Conservation (phyloP, 129 eudicot genomes). For the Logfia minima region DNA sequence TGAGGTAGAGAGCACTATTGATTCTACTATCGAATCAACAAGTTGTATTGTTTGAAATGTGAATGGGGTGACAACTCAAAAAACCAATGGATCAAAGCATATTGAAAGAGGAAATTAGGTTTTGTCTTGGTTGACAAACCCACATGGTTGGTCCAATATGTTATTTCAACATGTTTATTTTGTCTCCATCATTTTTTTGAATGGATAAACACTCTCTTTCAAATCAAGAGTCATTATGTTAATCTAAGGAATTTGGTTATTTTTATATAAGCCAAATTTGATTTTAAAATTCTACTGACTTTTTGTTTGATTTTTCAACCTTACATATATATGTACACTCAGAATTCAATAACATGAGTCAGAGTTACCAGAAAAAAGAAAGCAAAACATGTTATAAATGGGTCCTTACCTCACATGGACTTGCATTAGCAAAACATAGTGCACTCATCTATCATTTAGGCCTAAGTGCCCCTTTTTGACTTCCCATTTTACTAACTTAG, state of each 20-base stretch:
- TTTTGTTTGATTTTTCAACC: background rate
- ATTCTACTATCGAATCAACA: constrained; percentile 16
- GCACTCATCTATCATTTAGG: constrained; percentile 36
- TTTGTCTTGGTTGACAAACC: constrained; percentile 28
- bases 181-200: constrained; percentile 6
- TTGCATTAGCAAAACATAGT: constrained; percentile 29
- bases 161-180: constrained; percentile 19
- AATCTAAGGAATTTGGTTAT: background rate
- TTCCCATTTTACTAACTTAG: background rate
- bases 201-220: background rate
- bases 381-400: constrained; percentile 2
- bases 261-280: background rate
- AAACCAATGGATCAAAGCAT: constrained; percentile 27
- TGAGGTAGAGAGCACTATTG: constrained; percentile 41
- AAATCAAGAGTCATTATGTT: background rate
- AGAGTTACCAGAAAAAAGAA: background rate
- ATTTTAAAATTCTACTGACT: background rate
- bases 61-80: constrained; percentile 36
- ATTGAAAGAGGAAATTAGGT: constrained; percentile 28
- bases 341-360: background rate
- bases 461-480: constrained; percentile 28
- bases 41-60: constrained; percentile 28
- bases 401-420: constrained; percentile 49
- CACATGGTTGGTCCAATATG: constrained; percentile 43
- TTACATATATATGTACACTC: background rate